Evolutionary conservation across 2,329 filamentous ascomycete species (phyloP).

Genomic region (Phialemoniopsis sp.): DNA sequence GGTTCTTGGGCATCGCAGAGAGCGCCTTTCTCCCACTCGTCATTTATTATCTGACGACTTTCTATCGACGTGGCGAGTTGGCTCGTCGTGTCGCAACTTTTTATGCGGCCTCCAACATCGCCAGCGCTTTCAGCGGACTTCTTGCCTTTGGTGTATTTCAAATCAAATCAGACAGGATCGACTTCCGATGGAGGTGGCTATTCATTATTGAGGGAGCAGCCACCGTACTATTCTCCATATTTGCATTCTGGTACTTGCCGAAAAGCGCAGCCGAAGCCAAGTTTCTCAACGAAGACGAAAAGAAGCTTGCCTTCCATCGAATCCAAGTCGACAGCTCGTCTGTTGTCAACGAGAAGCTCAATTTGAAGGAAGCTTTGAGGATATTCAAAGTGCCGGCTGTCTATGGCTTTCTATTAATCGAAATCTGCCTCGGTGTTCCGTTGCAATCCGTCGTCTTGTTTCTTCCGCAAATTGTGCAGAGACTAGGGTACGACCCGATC

Average conservation of each 20-base stretch:
- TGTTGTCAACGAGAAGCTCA: slow-evolving; percentile 48
- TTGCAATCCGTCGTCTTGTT: slow-evolving; percentile 59
- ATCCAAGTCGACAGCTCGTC: slow-evolving; percentile 73
- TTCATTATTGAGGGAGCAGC: slow-evolving; percentile 51
- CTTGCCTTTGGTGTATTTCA: slow-evolving; percentile 43
- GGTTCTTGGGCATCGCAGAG: slow-evolving; percentile 67
- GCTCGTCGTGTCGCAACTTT: slow-evolving; percentile 64
- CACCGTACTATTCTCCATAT: slow-evolving; percentile 57
- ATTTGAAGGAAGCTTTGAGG: slow-evolving; percentile 42
- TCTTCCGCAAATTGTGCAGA: slow-evolving; percentile 25
- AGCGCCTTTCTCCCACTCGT: slow-evolving; percentile 67
- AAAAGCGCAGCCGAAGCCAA: slow-evolving; percentile 51
- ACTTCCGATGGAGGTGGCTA: slow-evolving; percentile 47
- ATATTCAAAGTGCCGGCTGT: slow-evolving; percentile 47
- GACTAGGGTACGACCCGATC: slow-evolving; percentile 24
- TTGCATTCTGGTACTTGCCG: slow-evolving; percentile 69
- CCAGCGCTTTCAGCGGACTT: slow-evolving; percentile 13
- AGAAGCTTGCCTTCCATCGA: slow-evolving; percentile 63
- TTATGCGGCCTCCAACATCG: slow-evolving; percentile 12
- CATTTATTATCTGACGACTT: slow-evolving; percentile 52
- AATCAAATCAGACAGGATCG: slow-evolving; percentile 30
- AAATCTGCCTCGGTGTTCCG: slow-evolving; percentile 57
- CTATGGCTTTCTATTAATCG: slow-evolving; percentile 46
- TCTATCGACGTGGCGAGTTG: slow-evolving; percentile 69
- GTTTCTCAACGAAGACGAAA: slow-evolving; percentile 65